Percentiles rank a stretch among this genome's conserved stretches.
phyloP scores from a whole-genome alignment of 1,284 basidiomycete genomes.

The Earliella scabrosa region DNA sequence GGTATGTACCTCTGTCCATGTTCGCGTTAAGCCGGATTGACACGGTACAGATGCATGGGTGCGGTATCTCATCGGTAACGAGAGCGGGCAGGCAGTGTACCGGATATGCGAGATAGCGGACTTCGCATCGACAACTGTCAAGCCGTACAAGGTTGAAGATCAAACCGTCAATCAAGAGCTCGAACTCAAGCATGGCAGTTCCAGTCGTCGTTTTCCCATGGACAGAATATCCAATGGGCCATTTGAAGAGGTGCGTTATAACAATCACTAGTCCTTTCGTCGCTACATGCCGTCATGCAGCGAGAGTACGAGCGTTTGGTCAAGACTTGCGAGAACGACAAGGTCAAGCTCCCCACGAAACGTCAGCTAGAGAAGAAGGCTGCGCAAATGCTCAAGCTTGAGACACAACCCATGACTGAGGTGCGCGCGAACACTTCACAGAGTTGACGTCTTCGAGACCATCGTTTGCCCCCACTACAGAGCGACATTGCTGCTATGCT shows the following conservation, averaged over 20 bases:
- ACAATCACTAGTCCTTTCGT: background rate
- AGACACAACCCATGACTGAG: constrained; percentile 74
- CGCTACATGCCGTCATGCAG: constrained; percentile 41
- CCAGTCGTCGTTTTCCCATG: constrained; percentile 64
- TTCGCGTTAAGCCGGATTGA: background rate
- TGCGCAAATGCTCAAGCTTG: constrained; percentile 61
- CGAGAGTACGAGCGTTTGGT: constrained; percentile 74
- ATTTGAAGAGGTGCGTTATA: constrained; percentile 60
- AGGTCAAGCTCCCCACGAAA: constrained; percentile 68
- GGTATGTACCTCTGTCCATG: constrained; percentile 43
- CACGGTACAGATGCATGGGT: constrained; percentile 72
- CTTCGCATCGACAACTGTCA: constrained; percentile 54
- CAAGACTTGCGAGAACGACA: constrained; percentile 54
- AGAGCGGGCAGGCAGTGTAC: constrained; percentile 66
- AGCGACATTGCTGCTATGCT: constrained; percentile 76
- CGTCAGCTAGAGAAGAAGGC: constrained; percentile 67
- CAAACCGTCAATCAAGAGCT: constrained; percentile 65
- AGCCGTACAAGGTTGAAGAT: constrained; percentile 78
- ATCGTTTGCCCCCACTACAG: constrained; percentile 43
- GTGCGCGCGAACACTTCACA: constrained; percentile 41
- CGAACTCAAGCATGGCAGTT: constrained; percentile 74
- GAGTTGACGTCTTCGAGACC: background rate
- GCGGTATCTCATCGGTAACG: constrained; percentile 70
- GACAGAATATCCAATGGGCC: constrained; percentile 81
- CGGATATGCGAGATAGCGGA: constrained; percentile 81